phyloP scores from a whole-genome alignment of 345 rosid species.

The Gossypium herbaceum region DNA sequence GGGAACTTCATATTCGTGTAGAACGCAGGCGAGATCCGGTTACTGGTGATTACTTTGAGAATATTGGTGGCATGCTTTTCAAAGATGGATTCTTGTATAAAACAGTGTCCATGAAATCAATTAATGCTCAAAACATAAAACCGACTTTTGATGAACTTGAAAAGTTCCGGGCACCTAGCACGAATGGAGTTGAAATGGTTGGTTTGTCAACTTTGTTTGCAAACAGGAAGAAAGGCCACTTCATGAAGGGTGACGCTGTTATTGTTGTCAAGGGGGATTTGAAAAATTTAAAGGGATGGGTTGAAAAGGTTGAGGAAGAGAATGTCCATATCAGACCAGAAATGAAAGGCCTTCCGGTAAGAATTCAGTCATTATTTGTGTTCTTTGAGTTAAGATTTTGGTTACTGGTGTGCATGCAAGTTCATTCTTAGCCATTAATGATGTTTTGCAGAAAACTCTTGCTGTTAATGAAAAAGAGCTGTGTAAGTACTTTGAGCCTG shows the following conservation, averaged over 20 bases:
- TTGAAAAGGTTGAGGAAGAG: conserved; percentile 97
- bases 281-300: conserved; percentile 93
- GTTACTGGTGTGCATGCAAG: conserved; percentile 5
- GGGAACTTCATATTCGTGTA: conserved; percentile 91
- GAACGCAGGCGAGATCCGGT: conserved; percentile 90
- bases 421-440: conserved; percentile 12
- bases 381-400: background rate
- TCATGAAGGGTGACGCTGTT: conserved; percentile 97
- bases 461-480: conserved; percentile 85
- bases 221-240: conserved; percentile 94
- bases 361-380: conserved; percentile 23
- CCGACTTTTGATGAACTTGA: conserved; percentile 97
- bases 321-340: conserved; percentile 83
- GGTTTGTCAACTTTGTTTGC: conserved; percentile 82
- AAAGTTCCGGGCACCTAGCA: conserved; percentile 76
- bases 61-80: conserved; percentile 70
- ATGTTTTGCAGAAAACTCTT: conserved; percentile 64
- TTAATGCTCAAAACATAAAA: conserved; percentile 63
- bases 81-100: conserved; percentile 92
- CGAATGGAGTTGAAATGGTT: conserved; percentile 68
- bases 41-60: conserved; percentile 92
- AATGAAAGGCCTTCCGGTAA: conserved; percentile 92
- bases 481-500: conserved; percentile 94
- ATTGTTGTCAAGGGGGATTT: conserved; percentile 92
- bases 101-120: conserved; percentile 79